Evolutionary conservation across 441 rosid genomes (phyloP).

Genomic region (Gossypium armourianum): DNA sequence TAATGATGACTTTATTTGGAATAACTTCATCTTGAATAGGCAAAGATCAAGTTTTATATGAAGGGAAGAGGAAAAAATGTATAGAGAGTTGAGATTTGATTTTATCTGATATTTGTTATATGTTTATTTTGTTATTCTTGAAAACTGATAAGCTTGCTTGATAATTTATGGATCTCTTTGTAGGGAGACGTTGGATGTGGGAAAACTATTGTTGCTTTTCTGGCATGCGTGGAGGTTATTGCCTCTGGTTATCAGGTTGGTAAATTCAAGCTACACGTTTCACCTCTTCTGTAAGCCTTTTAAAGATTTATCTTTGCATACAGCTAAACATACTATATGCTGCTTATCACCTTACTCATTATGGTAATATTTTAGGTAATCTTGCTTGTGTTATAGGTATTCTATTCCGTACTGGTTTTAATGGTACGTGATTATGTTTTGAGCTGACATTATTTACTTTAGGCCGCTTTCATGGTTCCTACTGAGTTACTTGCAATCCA

Average conservation of each 20-base stretch:
- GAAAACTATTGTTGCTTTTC: conserved; percentile 84
- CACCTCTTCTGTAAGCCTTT: neutral
- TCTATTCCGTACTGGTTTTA: conserved; percentile 11
- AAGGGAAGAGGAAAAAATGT: neutral
- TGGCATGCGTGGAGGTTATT: conserved; percentile 94
- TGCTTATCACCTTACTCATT: neutral
- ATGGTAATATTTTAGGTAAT: conserved; percentile 5
- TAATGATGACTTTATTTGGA: neutral
- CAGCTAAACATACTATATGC: neutral
- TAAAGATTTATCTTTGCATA: neutral
- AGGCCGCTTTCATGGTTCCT: conserved; percentile 99
- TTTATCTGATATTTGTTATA: conserved; percentile 2
- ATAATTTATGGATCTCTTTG: conserved; percentile 17
- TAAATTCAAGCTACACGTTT: conserved; percentile 14
- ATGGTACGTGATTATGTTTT: neutral
- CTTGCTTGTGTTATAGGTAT: conserved; percentile 1
- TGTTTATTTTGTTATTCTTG: conserved; percentile 8
- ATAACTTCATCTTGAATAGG: conserved; percentile 3
- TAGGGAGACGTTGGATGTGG: conserved; percentile 99
- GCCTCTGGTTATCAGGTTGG: conserved; percentile 84
- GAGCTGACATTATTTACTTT: conserved; percentile 15
- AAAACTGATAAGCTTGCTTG: neutral
- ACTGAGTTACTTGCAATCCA: conserved; percentile 90
- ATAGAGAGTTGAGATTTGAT: neutral
- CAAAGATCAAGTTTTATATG: neutral